phyloP scores from a whole-genome alignment of 177 flowering plant genomes.

The Telopea speciosissima region DNA sequence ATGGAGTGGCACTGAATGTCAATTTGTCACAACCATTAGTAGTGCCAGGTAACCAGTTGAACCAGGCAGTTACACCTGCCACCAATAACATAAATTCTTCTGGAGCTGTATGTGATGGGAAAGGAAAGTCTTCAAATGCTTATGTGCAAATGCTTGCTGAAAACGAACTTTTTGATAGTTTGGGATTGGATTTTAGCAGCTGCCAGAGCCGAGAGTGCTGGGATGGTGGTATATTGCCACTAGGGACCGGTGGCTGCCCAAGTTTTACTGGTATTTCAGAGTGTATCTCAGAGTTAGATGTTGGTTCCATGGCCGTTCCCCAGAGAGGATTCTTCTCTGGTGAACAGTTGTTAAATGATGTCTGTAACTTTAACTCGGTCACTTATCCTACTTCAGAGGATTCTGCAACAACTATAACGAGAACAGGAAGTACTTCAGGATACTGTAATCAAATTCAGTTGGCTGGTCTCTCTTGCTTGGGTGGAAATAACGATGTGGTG shows the following conservation, averaged over 20 bases:
- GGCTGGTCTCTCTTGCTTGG: conserved; percentile 23
- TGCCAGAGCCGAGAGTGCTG: conserved; percentile 21
- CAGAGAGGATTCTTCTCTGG: conserved; percentile 53
- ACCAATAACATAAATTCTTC: conserved; percentile 15
- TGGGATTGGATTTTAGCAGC: conserved; percentile 27
- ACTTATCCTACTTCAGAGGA: conserved; percentile 34
- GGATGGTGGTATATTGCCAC: conserved; percentile 37
- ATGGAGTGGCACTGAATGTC: conserved; percentile 6
- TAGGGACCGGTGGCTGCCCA: conserved; percentile 17
- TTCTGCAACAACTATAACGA: conserved; percentile 39
- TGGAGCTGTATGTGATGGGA: conserved; percentile 12
- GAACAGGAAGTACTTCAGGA: conserved; percentile 25
- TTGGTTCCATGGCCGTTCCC: conserved; percentile 21
- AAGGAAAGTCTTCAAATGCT: conserved; percentile 8
- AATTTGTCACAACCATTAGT: conserved; percentile 20
- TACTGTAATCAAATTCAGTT: conserved; percentile 26
- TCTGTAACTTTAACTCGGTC: conserved; percentile 21
- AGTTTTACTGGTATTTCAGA: conserved; percentile 25
- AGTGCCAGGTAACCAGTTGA: conserved; percentile 19
- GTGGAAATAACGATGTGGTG: conserved; percentile 20
- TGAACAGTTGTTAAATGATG: conserved; percentile 42
- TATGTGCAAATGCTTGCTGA: conserved; percentile 15
- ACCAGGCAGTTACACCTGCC: conserved; percentile 27
- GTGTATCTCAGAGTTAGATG: conserved; percentile 34
- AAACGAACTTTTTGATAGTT: conserved; percentile 28